phyloP scores from a whole-genome alignment of 2,329 filamentous ascomycete species.

The Fusarium sp. region DNA sequence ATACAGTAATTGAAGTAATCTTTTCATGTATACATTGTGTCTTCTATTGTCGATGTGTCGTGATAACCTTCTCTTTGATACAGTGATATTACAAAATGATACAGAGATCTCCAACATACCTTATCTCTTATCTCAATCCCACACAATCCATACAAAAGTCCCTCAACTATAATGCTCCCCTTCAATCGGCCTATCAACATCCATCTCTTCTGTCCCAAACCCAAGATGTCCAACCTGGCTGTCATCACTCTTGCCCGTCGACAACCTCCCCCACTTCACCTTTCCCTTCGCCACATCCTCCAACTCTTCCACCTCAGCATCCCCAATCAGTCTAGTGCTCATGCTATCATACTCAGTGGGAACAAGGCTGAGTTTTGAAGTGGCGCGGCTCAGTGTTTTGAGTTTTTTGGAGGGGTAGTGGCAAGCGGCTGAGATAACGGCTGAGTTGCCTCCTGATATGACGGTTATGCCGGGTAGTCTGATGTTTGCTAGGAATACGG shows the following conservation, averaged over 20 bases:
- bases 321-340: slow-evolving; percentile 4
- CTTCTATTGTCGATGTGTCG: background rate
- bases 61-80: background rate
- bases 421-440: slow-evolving; percentile 33
- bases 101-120: background rate
- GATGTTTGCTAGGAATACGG: slow-evolving; percentile 13
- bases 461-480: slow-evolving; percentile 28
- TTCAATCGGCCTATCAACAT: slow-evolving; percentile 23
- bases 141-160: background rate
- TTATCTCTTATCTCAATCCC: background rate
- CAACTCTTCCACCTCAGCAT: background rate
- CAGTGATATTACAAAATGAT: background rate
- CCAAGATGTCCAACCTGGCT: slow-evolving; percentile 26
- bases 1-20: background rate
- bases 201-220: slow-evolving; percentile 29
- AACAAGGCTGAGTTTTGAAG: background rate
- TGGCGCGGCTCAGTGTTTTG: background rate
- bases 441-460: slow-evolving; percentile 27
- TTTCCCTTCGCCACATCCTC: background rate
- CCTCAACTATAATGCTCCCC: slow-evolving; percentile 27
- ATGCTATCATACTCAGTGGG: background rate
- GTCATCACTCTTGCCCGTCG: slow-evolving; percentile 11
- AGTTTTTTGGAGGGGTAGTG: slow-evolving; percentile 16
- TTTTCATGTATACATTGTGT: background rate
- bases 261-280: slow-evolving; percentile 30